Evolutionary conservation across 371 early-diverging fungal species (phyloP), one percentile per base, ranked within the genome.

Genomic region (Umbelopsis sp.): DNA sequence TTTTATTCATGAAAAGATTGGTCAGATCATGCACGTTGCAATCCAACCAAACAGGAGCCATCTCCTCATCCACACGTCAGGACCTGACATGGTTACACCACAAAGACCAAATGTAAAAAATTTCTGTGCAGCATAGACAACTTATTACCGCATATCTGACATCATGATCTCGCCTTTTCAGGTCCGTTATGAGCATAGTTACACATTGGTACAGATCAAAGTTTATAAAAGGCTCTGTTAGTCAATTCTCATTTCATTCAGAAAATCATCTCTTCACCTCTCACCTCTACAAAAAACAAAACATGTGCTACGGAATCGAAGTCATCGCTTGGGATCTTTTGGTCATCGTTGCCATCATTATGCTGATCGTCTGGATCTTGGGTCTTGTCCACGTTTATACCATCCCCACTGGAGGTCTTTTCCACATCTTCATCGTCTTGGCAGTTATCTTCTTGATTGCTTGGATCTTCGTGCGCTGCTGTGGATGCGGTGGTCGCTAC

Each of bases 371-470:
- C 6, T 67, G 67, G 67, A 67, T 67, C 44, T 44, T 67, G n/a
- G 67, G 67, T 51, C 32, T 67, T n/a, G 67, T 67, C 41, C 51
- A 52, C 44, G 32, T 67, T 52, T 67, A 67, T 29, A 67, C 67
- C 18, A 50, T 67, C 41, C 67, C 67, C 1, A 67, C 67, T 9
- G 57, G 57, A 20, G 67, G 67, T 16, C 67, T 67, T 24, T 50
- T 67, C 67, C 67, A 67, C 16, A 67, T 67, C 52, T 67, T 67
- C 67, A 67, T 67, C 25, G 67, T 53, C 51, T 52, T 67, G 41
- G 67, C 67, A n/a, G 52, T 41, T 0, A 51, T 67, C 57, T 67
- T 67, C 53, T 4, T 67, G 32, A 53, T 67, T 4, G 67, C 67
- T n/a, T 67, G 67, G 67, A 8, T 67, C 3, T 67, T 52, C 38